Base-by-base conservation (phyloP, 352 stramenopile genomes). In the Phytophthora quininea region DNA sequence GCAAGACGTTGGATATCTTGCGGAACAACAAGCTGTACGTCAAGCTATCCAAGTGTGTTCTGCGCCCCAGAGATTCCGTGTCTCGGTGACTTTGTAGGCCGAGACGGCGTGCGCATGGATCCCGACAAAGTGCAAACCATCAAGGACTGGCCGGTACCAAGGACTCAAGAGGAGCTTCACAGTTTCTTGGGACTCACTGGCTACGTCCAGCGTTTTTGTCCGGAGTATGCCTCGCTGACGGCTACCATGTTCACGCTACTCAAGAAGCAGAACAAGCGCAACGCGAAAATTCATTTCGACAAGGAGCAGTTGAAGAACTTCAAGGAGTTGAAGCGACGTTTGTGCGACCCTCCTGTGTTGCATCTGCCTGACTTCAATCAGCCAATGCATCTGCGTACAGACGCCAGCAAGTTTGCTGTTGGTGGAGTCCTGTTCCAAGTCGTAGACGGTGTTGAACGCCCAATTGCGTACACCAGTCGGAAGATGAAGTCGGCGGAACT, bases 11-110 rank as follows among this genome's bases (percentile, higher is more conserved):
- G 10, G 15, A 42, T 14, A 43, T 31, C 27, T 14, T 43, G 29
- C 3, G 50, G 29, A 14, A 42, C 27, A 56, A 43, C 12, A 49
- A 56, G 30, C 11, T 56, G 1, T 69, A 51, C 40, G 47, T 52
- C 9, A 69, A 64, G n/a, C 38, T 63, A 14, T 35, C 35, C n/a
- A 70, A 70, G 57, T 70, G 54, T 66, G 42, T 59, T 66, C 55
- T 49, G 47, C 9, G 35, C 46, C 5, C 3, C 8, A 1, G 58
- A 70, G n/a, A 64, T 70, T 24, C 54, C 62, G 0, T 62, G 57
- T 31, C 33, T 70, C 0, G 62, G 54, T 11, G 54, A 59, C 24
- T 65, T 64, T 37, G 40, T 70, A 31, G 47, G 62, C 6, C 50
- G 57, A 14, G 2, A 65, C 6, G 62, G 62, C 0, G 32, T 62